Conservation (phyloP, 2,329 filamentous ascomycete species). For the Colletotrichum sp. region DNA sequence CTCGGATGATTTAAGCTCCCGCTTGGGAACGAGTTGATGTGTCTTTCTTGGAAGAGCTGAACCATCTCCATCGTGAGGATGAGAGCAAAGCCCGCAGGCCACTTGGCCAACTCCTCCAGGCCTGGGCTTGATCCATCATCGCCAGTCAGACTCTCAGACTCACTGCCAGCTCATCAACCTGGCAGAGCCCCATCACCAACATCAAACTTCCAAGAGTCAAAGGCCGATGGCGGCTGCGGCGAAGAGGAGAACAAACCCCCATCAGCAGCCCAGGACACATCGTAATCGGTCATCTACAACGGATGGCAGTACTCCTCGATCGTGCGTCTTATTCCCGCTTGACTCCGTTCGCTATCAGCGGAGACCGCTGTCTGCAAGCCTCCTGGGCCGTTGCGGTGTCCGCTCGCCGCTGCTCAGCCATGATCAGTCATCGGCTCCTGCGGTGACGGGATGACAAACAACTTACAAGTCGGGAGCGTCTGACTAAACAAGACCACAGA, state of each 20-base stretch:
- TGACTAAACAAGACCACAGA: background rate
- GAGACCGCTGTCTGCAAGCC: background rate
- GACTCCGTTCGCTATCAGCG: background rate
- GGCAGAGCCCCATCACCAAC: background rate
- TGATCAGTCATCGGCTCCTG: background rate
- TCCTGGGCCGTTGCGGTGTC: background rate
- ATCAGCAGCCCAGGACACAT: background rate
- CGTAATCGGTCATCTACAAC: background rate
- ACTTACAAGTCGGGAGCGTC: background rate
- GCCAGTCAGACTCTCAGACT: background rate
- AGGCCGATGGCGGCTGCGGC: background rate
- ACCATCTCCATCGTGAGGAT: background rate
- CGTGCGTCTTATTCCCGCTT: background rate
- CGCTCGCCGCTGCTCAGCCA: background rate
- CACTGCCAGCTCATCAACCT: background rate
- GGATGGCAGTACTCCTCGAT: background rate
- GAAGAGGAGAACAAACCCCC: background rate
- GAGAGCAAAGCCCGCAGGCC: background rate
- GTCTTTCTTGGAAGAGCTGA: background rate
- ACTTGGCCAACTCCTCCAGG: background rate
- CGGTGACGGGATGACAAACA: background rate
- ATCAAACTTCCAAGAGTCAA: background rate
- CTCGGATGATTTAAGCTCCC: background rate
- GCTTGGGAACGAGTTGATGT: background rate
- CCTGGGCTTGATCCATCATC: background rate